phyloP scores from a whole-genome alignment of 306 rosid species.

The Lablab purpureus region DNA sequence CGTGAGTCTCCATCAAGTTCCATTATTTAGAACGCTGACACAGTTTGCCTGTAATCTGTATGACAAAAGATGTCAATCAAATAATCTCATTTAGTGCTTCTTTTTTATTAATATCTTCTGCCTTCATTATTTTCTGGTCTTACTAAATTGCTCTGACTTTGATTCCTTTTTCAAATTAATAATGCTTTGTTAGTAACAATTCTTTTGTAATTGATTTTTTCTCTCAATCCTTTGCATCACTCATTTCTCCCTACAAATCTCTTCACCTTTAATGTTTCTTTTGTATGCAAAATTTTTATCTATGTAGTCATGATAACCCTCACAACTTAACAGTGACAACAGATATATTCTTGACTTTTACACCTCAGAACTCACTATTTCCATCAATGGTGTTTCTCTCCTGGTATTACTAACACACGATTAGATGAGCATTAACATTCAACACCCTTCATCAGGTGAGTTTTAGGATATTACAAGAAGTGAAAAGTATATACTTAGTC shows the following conservation, averaged over 20 bases:
- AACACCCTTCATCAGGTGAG: background rate
- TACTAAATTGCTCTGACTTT: background rate
- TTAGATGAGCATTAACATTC: background rate
- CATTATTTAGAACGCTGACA: background rate
- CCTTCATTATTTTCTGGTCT: slow-evolving; percentile 5
- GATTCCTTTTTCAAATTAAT: slow-evolving; percentile 1
- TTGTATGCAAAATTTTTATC: too few relatives aligned
- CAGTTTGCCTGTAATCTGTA: slow-evolving; percentile 1
- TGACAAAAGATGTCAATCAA: background rate
- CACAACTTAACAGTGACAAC: too few relatives aligned
- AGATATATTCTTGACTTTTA: too few relatives aligned
- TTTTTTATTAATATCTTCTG: slow-evolving; percentile 3
- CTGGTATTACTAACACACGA: background rate
- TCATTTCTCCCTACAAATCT: background rate
- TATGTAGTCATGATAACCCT: background rate
- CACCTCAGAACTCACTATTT: too few relatives aligned
- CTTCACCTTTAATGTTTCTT: too few relatives aligned
- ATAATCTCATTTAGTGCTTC: background rate
- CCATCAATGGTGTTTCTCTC: too few relatives aligned
- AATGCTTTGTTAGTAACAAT: background rate
- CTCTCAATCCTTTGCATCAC: background rate
- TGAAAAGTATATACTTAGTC: background rate
- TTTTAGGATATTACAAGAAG: background rate
- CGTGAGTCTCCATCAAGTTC: background rate
- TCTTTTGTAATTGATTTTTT: background rate